Evolutionary conservation across 2,329 filamentous ascomycete genomes (phyloP).

Genomic region (Phaeoacremonium minimum): DNA sequence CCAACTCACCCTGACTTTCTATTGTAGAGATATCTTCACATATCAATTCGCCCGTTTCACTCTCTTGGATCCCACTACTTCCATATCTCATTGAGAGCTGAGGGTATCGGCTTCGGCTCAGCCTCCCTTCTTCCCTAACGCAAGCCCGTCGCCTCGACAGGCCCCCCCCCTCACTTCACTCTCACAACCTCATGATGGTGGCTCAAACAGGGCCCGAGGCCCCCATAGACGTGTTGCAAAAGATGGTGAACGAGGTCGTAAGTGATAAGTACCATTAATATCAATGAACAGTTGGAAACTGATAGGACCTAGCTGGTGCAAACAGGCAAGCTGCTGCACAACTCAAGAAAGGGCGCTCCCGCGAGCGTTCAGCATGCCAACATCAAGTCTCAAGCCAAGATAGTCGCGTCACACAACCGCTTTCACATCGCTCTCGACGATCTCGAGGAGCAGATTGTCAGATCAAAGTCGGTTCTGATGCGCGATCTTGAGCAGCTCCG

Average conservation of each 20-base stretch:
- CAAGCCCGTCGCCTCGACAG: too few species aligned
- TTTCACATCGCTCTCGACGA: slow-evolving; percentile 11
- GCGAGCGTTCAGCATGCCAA: slow-evolving; percentile 7
- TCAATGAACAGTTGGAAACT: too few species aligned
- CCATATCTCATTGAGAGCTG: too few species aligned
- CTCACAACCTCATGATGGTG: too few species aligned
- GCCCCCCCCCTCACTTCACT: too few species aligned
- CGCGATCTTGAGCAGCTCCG: slow-evolving; percentile 8
- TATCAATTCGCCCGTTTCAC: too few species aligned
- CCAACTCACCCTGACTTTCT: too few species aligned
- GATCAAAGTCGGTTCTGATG: slow-evolving; percentile 9
- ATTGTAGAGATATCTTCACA: too few species aligned
- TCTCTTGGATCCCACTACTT: too few species aligned
- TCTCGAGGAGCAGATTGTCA: slow-evolving; percentile 10
- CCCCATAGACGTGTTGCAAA: not conserved
- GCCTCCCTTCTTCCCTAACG: too few species aligned
- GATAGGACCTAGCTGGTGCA: slow-evolving; percentile 12
- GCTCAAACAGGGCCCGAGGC: not conserved
- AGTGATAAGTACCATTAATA: too few species aligned
- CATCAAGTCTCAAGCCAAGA: slow-evolving; percentile 8
- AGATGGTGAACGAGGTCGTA: not conserved
- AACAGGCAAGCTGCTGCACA: slow-evolving; percentile 8
- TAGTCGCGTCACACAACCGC: slow-evolving; percentile 7
- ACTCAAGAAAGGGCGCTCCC: slow-evolving; percentile 1
- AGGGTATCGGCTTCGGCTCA: too few species aligned